Conservation (phyloP, 768 basidiomycete species). For the Boletus rubroflammeus region DNA sequence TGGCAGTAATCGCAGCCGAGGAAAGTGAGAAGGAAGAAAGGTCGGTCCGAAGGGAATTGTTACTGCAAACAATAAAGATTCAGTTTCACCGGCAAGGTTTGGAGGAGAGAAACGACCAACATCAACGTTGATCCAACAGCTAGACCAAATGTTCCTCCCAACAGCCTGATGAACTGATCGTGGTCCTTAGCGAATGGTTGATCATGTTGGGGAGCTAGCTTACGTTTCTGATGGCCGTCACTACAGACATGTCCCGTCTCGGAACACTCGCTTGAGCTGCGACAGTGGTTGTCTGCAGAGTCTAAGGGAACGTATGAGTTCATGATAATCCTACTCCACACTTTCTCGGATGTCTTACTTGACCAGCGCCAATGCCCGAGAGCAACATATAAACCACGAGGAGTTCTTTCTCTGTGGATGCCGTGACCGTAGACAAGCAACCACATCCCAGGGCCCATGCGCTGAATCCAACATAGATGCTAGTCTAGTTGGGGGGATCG, state of each 20-base stretch:
- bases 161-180: constrained; percentile 56
- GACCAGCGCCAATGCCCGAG: constrained; percentile 58
- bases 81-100: not conserved
- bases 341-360: constrained; percentile 34
- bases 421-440: constrained; percentile 59
- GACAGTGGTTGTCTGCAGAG: constrained; percentile 61
- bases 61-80: constrained; percentile 21
- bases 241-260: constrained; percentile 71
- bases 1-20: constrained; percentile 34
- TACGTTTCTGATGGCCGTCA: constrained; percentile 65
- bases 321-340: not conserved
- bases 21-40: constrained; percentile 40
- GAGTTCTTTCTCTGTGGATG: constrained; percentile 43
- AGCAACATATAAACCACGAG: constrained; percentile 61
- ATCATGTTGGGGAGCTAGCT: constrained; percentile 10
- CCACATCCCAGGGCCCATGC: constrained; percentile 72
- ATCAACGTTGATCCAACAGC: constrained; percentile 61
- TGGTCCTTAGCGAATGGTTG: not conserved
- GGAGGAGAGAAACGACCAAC: constrained; percentile 26
- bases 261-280: constrained; percentile 71
- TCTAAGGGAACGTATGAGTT: constrained; percentile 31
- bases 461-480: constrained; percentile 56
- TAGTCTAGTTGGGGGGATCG: constrained; percentile 1
- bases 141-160: constrained; percentile 68
- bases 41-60: constrained; percentile 45